phyloP scores from a whole-genome alignment of 1,284 basidiomycete species.

The Chondrostereum purpureum region DNA sequence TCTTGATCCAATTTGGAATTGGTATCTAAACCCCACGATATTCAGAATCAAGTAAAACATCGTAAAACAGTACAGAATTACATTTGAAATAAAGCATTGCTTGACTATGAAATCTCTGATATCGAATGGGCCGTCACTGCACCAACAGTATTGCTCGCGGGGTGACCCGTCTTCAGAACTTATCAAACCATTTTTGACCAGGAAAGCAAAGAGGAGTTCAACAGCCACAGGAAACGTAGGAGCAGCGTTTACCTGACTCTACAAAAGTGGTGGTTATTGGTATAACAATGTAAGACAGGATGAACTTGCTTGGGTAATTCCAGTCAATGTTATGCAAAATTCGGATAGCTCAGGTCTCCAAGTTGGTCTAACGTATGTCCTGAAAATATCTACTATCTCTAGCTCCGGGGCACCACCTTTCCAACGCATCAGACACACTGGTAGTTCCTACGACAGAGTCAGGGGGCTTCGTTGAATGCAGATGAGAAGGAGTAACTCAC shows the following conservation, averaged over 20 bases:
- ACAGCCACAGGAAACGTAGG: constrained; percentile 74
- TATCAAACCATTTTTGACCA: constrained; percentile 61
- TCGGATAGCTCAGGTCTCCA: constrained; percentile 78
- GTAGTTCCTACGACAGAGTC: constrained; percentile 63
- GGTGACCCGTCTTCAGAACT: constrained; percentile 49
- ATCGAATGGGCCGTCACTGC: constrained; percentile 78
- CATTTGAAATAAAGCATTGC: constrained; percentile 80
- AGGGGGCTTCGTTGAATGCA: constrained; percentile 10
- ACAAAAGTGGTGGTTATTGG: too few relatives aligned
- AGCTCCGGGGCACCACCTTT: constrained; percentile 55
- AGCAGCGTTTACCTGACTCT: constrained; percentile 77
- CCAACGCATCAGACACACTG: constrained; percentile 85
- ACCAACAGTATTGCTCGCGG: constrained; percentile 65
- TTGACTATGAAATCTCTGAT: constrained; percentile 82
- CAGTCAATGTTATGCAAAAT: constrained; percentile 86
- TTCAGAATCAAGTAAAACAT: too few relatives aligned
- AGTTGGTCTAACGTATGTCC: constrained; percentile 82
- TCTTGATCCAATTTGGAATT: constrained; percentile 64
- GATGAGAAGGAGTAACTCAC: constrained; percentile 38
- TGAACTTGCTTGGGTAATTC: constrained; percentile 73
- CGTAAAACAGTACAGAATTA: constrained; percentile 30
- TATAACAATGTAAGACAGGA: constrained; percentile 10
- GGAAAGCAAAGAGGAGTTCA: constrained; percentile 58
- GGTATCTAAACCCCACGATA: constrained; percentile 38
- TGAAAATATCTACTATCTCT: constrained; percentile 73